phyloP scores from a whole-genome alignment of 495 filamentous ascomycete genomes.

The Mytilinidion resinicola region DNA sequence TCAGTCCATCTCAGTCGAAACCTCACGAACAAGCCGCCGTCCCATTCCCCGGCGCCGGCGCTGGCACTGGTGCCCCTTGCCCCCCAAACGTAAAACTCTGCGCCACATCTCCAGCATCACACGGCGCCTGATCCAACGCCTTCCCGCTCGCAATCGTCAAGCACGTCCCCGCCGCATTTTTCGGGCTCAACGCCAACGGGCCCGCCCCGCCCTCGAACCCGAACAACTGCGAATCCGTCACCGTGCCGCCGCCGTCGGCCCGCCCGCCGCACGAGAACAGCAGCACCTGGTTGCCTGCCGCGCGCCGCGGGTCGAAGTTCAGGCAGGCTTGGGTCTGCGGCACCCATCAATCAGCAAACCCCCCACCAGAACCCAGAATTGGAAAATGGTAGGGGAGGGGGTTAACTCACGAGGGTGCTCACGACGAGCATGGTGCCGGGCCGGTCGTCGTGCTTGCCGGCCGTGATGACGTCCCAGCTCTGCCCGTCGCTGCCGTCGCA shows the following conservation, averaged over 20 bases:
- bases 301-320: conserved; percentile 48
- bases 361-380: no score
- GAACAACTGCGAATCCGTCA: conserved; percentile 48
- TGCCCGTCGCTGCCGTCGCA: conserved; percentile 47
- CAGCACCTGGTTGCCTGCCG: conserved; percentile 43
- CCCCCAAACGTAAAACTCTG: conserved; percentile 45
- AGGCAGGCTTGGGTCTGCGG: conserved; percentile 48
- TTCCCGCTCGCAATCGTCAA: conserved; percentile 41
- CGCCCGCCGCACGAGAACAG: conserved; percentile 51
- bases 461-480: conserved; percentile 50
- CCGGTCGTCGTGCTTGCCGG: conserved; percentile 44
- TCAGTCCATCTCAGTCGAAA: no score
- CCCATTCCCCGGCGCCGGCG: no score
- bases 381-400: not conserved
- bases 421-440: conserved; percentile 44
- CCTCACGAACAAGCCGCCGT: no score
- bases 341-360: no score
- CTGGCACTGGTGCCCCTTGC: no score
- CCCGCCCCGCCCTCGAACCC: conserved; percentile 40
- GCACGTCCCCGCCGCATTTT: conserved; percentile 42
- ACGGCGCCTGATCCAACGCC: conserved; percentile 41
- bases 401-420: conserved; percentile 41
- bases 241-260: conserved; percentile 47
- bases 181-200: conserved; percentile 40
- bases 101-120: conserved; percentile 36